Base-by-base conservation (phyloP, 345 rosid species). In the Aegle marmelos region DNA sequence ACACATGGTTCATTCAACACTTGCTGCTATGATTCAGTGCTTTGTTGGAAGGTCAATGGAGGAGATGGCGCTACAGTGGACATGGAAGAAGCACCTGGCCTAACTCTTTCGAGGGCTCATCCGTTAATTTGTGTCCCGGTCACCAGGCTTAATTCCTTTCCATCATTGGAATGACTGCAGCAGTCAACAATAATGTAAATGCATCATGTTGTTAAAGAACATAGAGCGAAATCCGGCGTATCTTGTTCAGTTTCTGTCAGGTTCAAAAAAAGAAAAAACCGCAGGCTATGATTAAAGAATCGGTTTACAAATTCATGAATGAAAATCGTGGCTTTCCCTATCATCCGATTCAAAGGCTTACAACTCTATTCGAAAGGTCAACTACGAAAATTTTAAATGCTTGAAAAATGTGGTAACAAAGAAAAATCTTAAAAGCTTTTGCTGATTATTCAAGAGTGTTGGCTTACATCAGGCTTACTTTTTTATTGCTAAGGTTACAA, bases 1-100 rank as follows among this genome's bases (percentile, higher is more conserved):
- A 11, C 89, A 70, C n/a, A 59, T 84, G 63, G 84, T 88, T 63
- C 90, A 88, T 39, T 61, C 85, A 24, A 79, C 71, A 17, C 78
- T 88, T 7, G 90, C 84, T 63, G 79, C 84, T 19, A 67, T 84
- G 86, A 82, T 90, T 77, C 93, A 90, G 56, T 87, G 86, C 79
- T 87, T 90, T 53, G 87, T 14, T 88, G 91, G 91, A 79, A 83
- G 70, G 80, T 78, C 75, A 33, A 7, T 19, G 79, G 88, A 66
- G 80, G 73, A 70, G 72, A 83, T 76, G 87, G 82, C 0, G 28
- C 48, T 10, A 41, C 27, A 30, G 85, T 92, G 34, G 83, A 85
- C 71, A 89, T 92, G 94, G 86, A 72, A 62, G 94, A 90, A 66
- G 91, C 85, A 33, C 70, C 33, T 72, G 92, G 91, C 21, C 33